These are phyloP conservation scores for Fibroporia radiculosa DNA, from an alignment of 768 basidiomycete species.

Conservation along the genomic window DNA sequence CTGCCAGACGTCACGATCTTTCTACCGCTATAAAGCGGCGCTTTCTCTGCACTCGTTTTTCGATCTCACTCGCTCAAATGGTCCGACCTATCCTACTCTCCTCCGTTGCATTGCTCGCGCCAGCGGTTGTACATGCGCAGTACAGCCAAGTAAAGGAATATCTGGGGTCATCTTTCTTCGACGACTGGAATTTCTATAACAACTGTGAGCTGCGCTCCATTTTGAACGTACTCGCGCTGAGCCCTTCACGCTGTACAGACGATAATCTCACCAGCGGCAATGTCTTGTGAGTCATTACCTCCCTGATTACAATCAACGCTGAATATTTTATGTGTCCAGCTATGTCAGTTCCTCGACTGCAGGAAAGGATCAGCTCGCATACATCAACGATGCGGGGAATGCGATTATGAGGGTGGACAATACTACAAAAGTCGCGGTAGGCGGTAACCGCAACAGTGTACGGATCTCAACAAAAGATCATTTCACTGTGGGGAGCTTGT, in stretches of 20 bases:
- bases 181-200: slow-evolving; percentile 61
- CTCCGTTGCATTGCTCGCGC: not conserved
- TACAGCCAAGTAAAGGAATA: slow-evolving; percentile 53
- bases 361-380: slow-evolving; percentile 44
- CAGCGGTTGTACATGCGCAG: slow-evolving; percentile 12
- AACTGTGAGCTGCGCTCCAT: slow-evolving; percentile 35
- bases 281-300: too few relatives aligned
- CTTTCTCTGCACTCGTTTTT: too few relatives aligned
- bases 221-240: not conserved
- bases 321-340: slow-evolving; percentile 27
- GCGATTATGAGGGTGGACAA: slow-evolving; percentile 78
- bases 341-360: slow-evolving; percentile 41
- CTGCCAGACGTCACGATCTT: too few relatives aligned
- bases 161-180: slow-evolving; percentile 54
- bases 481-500: slow-evolving; percentile 52
- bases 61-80: not conserved
- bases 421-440: slow-evolving; percentile 39
- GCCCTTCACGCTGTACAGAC: slow-evolving; percentile 25
- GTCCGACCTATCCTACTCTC: not conserved
- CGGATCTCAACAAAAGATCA: slow-evolving; percentile 52
- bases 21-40: too few relatives aligned
- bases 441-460: slow-evolving; percentile 59
- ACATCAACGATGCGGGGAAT: slow-evolving; percentile 58
- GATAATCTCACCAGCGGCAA: slow-evolving; percentile 71
- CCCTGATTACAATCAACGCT: too few relatives aligned